Evolutionary conservation across 202 grass and related monocot genomes (phyloP).

Genomic region (Brachypodium distachyon): DNA sequence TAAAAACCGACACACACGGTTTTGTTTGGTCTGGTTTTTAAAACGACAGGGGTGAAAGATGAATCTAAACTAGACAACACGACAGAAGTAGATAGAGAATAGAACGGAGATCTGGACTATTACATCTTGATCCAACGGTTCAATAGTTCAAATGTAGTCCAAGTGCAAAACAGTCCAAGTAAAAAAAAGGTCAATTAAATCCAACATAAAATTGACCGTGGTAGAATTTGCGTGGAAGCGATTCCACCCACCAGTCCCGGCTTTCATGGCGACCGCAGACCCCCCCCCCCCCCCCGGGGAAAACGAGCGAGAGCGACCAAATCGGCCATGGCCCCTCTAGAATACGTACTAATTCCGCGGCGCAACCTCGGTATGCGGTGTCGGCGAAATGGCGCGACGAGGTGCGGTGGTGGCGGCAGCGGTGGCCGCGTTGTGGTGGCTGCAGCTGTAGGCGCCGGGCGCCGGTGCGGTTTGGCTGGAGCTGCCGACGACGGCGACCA

Average conservation of each 20-base stretch:
- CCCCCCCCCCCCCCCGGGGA: too few relatives aligned
- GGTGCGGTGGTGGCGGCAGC: neutral
- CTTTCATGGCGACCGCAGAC: conserved; percentile 4
- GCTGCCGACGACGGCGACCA: neutral
- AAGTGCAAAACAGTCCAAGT: too few relatives aligned
- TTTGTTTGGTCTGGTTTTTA: too few relatives aligned
- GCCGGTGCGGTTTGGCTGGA: conserved; percentile 29
- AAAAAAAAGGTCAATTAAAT: too few relatives aligned
- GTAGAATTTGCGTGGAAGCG: neutral
- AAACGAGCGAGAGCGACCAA: neutral
- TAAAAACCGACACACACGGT: too few relatives aligned
- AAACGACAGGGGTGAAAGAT: too few relatives aligned
- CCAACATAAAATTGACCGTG: too few relatives aligned
- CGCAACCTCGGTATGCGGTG: neutral
- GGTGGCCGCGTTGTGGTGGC: conserved; percentile 2
- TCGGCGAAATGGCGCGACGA: neutral
- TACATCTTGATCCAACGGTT: too few relatives aligned
- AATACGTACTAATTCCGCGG: neutral
- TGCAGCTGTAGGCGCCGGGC: neutral
- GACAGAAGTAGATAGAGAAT: too few relatives aligned
- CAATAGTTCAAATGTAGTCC: too few relatives aligned
- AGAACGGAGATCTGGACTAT: too few relatives aligned
- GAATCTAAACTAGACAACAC: too few relatives aligned
- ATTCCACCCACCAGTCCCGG: neutral
- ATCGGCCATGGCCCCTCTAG: neutral